Evolutionary conservation across 352 stramenopile species (phyloP).

Genomic region (Blastocystis sp.): DNA sequence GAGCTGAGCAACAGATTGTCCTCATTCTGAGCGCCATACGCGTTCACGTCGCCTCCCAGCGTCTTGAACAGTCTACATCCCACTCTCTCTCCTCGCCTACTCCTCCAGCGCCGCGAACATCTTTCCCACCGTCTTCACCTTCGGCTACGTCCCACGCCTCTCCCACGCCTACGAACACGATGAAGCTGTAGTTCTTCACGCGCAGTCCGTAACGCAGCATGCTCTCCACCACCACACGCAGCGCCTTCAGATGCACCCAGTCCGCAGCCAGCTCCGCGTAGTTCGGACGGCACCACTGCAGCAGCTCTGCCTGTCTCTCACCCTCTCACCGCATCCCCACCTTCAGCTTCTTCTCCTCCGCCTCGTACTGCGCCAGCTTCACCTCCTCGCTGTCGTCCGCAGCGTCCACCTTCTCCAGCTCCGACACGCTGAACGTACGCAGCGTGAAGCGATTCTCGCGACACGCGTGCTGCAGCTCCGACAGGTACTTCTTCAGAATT

Average conservation of each 20-base stretch:
- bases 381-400: background rate
- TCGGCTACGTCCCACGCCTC: background rate
- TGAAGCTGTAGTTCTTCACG: background rate
- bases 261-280: background rate
- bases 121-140: background rate
- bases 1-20: slow-evolving; percentile 35
- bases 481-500: background rate
- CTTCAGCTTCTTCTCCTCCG: slow-evolving; percentile 15
- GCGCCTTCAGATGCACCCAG: slow-evolving; percentile 14
- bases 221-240: background rate
- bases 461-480: background rate
- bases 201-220: background rate
- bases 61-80: background rate
- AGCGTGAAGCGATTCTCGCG: slow-evolving; percentile 13
- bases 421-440: background rate
- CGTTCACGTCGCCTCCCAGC: slow-evolving; percentile 5
- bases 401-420: background rate
- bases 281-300: slow-evolving; percentile 23
- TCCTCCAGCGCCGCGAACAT: background rate
- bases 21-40: slow-evolving; percentile 15
- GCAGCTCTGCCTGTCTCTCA: background rate
- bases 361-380: background rate
- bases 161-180: background rate
- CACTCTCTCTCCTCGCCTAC: background rate
- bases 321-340: background rate